Evolutionary conservation across 345 rosid species (phyloP).

Genomic region (Gossypium turneri): DNA sequence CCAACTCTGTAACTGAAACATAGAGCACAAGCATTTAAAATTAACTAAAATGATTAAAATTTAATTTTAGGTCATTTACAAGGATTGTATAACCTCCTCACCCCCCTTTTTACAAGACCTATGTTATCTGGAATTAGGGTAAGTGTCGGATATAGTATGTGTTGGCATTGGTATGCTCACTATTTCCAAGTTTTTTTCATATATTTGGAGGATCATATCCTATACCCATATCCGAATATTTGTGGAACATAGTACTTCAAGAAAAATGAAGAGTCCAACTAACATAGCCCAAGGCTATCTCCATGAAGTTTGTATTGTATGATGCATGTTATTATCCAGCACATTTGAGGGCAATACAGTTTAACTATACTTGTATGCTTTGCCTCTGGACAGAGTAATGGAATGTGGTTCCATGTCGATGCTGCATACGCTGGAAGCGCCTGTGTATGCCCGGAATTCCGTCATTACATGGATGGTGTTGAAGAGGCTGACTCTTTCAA

Average conservation of each 20-base stretch:
- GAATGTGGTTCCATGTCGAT: conserved; percentile 84
- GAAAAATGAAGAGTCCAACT: neutral
- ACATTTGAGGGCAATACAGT: neutral
- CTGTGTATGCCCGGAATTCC: conserved; percentile 83
- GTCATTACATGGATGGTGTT: conserved; percentile 67
- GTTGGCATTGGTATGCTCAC: neutral
- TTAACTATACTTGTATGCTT: conserved; percentile 5
- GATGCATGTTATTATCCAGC: neutral
- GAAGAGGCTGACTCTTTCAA: conserved; percentile 90
- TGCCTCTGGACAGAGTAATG: conserved; percentile 47
- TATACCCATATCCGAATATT: neutral
- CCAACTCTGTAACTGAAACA: neutral
- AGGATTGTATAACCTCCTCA: neutral
- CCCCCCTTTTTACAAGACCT: neutral
- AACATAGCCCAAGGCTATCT: neutral
- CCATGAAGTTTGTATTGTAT: neutral
- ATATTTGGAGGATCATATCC: neutral
- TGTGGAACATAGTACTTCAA: neutral
- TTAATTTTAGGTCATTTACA: neutral
- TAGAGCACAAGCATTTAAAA: neutral
- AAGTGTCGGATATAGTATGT: neutral
- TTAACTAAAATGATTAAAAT: neutral
- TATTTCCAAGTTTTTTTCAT: neutral
- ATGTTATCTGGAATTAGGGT: neutral
- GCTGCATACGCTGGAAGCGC: conserved; percentile 97